Base-by-base conservation (phyloP, 2,329 filamentous ascomycete species). In the Epicoccum nigrum region DNA sequence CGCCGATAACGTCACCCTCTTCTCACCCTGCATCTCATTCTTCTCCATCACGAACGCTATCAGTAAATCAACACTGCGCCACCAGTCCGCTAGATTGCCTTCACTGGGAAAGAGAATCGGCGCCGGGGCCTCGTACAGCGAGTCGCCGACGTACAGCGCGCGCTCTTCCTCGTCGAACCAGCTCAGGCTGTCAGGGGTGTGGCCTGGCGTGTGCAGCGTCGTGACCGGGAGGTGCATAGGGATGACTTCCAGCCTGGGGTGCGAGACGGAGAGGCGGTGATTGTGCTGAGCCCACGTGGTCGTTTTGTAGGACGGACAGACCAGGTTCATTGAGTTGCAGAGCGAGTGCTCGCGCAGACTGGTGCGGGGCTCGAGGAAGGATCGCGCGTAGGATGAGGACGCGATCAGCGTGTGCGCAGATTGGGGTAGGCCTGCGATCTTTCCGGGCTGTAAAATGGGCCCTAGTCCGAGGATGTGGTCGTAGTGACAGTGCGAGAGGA, bases 401-500 rank as follows among this genome's bases (percentile, higher is more conserved):
- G 28, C 16, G 15, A 51, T 45, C 1, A 34, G 34, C 8, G 34
- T 37, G 32, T 20, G 30, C 3, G 37, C 7, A 7, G 42, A 40
- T 21, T 45, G 42, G 2, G 34, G 25, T 11, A 8, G n/a, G 35
- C 37, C 23, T 7, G 25, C 6, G 4, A 13, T 9, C 21, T 45
- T 38, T 4, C 28, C 34, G 3, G 40, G 47, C 8, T 19, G 34
- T 3, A 51, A 47, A 15, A 56, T 33, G 7, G 45, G 41, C 1
- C 23, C 17, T 4, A 57, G 43, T 7, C 51, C 54, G 11, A 57
- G 54, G 39, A 57, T 54, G 35, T 54, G 54, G 30, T 57, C 51
- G 42, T 54, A 57, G 43, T 54, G 54, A 39, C 54, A 57, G 27
- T 57, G 54, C 3, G 46, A 54, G 17, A 57, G 51, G 31, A 57